Evolutionary conservation across 768 basidiomycete genomes (phyloP).

Genomic region (Phanerochaete carnosa): DNA sequence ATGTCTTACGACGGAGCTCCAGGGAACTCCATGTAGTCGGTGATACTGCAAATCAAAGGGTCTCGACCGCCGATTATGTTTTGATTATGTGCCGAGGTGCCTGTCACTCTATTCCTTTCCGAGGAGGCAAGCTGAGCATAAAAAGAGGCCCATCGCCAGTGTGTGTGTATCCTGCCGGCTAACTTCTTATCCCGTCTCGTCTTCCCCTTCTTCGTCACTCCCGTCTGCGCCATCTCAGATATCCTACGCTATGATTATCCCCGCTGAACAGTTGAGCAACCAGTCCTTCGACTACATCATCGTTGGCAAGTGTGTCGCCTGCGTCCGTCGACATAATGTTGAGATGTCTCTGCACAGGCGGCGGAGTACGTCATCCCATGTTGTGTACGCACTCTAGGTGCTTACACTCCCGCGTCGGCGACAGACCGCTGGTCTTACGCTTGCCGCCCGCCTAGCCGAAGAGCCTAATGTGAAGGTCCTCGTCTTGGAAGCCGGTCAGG

Average conservation of each 20-base stretch:
- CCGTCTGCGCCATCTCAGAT: neutral
- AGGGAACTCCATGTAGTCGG: too few relatives aligned
- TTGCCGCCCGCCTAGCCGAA: slow-evolving; percentile 36
- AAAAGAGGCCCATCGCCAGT: neutral
- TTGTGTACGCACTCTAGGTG: neutral
- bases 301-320: slow-evolving; percentile 5
- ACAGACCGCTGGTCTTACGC: slow-evolving; percentile 33
- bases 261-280: neutral
- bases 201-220: neutral
- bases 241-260: slow-evolving; percentile 1
- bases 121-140: too few relatives aligned
- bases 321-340: neutral
- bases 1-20: too few relatives aligned
- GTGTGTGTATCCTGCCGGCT: neutral
- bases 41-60: too few relatives aligned
- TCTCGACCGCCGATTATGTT: too few relatives aligned
- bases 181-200: neutral
- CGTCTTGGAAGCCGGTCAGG: slow-evolving; percentile 30
- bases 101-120: too few relatives aligned
- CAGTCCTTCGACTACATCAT: slow-evolving; percentile 14
- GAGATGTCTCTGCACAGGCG: neutral
- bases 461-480: slow-evolving; percentile 32
- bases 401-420: neutral
- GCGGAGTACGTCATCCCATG: neutral
- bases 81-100: too few relatives aligned